phyloP scores from a whole-genome alignment of 768 basidiomycete genomes.

The Leucogyrophana mollusca region DNA sequence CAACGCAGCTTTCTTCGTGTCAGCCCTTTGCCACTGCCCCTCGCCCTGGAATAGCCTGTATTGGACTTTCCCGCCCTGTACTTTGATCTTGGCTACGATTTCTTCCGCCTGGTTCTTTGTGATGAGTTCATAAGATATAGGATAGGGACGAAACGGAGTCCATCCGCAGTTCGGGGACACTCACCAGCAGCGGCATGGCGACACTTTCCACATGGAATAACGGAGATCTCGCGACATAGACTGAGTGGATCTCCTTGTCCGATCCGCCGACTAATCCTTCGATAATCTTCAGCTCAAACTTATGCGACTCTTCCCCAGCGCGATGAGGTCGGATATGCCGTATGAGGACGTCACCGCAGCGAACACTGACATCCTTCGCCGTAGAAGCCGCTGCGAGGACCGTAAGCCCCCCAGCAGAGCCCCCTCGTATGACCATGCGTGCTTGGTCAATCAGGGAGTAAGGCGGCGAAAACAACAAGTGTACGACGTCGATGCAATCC shows the following conservation, averaged over 20 bases:
- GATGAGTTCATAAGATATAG: slow-evolving; percentile 43
- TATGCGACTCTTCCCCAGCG: slow-evolving; percentile 62
- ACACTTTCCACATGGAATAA: slow-evolving; percentile 58
- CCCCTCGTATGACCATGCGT: slow-evolving; percentile 62
- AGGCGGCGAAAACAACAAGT: slow-evolving; percentile 38
- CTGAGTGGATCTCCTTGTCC: slow-evolving; percentile 42
- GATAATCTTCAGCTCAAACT: slow-evolving; percentile 57
- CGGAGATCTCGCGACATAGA: slow-evolving; percentile 56
- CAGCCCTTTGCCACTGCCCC: slow-evolving; percentile 28
- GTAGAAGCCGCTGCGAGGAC: slow-evolving; percentile 47
- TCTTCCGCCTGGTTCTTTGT: slow-evolving; percentile 54
- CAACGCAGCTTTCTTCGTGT: slow-evolving; percentile 26
- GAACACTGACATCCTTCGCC: slow-evolving; percentile 42
- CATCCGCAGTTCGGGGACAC: slow-evolving; percentile 19
- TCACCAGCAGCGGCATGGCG: slow-evolving; percentile 53
- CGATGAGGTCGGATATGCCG: slow-evolving; percentile 59
- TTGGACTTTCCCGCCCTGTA: slow-evolving; percentile 17
- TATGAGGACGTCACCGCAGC: slow-evolving; percentile 60
- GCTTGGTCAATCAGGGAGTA: slow-evolving; percentile 55
- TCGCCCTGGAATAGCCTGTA: slow-evolving; percentile 37
- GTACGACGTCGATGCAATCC: slow-evolving; percentile 53
- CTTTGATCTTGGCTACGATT: not conserved
- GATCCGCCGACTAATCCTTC: slow-evolving; percentile 57
- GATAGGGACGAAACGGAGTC: not conserved
- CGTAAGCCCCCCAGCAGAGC: slow-evolving; percentile 68